Percentiles rank a stretch among this genome's conserved stretches.
These are phyloP conservation scores for Malassezia obtusa DNA, from an alignment of 1,284 basidiomycete species.

Conservation along the genomic window DNA sequence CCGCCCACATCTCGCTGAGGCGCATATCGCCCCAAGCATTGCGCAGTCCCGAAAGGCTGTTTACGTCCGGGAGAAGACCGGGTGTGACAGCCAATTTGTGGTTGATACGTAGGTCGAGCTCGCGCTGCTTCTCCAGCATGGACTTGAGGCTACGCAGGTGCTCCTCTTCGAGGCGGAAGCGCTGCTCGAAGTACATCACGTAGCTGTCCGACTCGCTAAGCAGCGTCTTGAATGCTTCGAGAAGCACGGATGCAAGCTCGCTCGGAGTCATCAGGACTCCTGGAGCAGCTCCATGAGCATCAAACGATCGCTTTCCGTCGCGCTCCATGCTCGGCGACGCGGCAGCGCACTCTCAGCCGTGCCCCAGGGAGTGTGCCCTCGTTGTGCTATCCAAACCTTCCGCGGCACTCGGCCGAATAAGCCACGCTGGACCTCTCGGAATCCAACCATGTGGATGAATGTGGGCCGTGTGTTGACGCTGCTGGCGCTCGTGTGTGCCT, in stretches of 20 bases:
- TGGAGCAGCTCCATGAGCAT: not conserved
- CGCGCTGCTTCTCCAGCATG: constrained; percentile 32
- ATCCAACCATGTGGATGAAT: not conserved
- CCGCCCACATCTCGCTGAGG: constrained; percentile 14
- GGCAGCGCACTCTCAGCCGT: too few species aligned
- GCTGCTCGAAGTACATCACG: constrained; percentile 28
- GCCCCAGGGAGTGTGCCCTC: too few species aligned
- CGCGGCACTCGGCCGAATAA: not conserved
- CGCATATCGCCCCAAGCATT: constrained; percentile 18
- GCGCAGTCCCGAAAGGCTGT: constrained; percentile 20
- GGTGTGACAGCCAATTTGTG: constrained; percentile 23
- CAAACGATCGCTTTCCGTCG: not conserved
- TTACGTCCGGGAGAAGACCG: constrained; percentile 22
- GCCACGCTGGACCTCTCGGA: too few species aligned
- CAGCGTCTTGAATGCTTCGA: constrained; percentile 29
- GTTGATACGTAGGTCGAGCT: constrained; percentile 35
- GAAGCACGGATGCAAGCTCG: constrained; percentile 25
- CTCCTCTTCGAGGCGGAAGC: constrained; percentile 41
- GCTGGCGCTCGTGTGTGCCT: not conserved
- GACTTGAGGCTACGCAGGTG: constrained; percentile 25
- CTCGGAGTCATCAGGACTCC: constrained; percentile 15
- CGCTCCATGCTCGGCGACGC: not conserved
- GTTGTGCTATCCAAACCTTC: too few species aligned
- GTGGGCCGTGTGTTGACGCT: not conserved
- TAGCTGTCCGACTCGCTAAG: constrained; percentile 39